Percentiles rank a stretch among this genome's conserved stretches.
These are phyloP conservation scores for Delitschia confertaspora DNA, from an alignment of 495 filamentous ascomycete species.

Conservation along the genomic window DNA sequence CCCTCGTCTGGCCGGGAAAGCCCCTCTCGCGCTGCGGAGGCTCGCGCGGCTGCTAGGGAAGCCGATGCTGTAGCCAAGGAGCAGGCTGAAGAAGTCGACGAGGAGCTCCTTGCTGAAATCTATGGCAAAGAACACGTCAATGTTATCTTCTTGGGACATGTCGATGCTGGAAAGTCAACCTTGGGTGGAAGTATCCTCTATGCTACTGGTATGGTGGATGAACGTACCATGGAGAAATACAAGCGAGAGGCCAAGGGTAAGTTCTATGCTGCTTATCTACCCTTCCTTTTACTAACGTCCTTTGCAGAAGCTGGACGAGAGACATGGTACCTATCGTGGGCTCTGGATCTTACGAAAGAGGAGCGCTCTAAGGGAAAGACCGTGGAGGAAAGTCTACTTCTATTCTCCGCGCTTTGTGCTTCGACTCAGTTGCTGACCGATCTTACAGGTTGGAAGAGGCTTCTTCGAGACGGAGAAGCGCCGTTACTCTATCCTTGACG, in stretches of 20 bases:
- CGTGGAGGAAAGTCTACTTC: too few relatives aligned
- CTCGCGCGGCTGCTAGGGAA: conserved; percentile 48
- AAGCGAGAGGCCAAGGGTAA: conserved; percentile 76
- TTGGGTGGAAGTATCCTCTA: conserved; percentile 88
- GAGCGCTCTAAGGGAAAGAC: conserved; percentile 97
- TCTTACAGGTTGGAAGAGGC: conserved; percentile 83
- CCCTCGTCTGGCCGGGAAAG: conserved; percentile 71
- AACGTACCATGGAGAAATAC: conserved; percentile 96
- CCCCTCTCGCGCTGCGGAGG: conserved; percentile 49
- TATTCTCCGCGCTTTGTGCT: too few relatives aligned
- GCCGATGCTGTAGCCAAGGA: conserved; percentile 79
- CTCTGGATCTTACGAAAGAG: conserved; percentile 90
- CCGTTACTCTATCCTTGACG: conserved; percentile 88
- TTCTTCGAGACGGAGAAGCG: conserved; percentile 92
- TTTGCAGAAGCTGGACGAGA: conserved; percentile 74
- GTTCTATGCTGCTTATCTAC: not conserved
- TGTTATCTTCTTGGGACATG: conserved; percentile 96
- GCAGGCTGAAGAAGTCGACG: conserved; percentile 83
- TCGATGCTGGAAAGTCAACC: conserved; percentile 95
- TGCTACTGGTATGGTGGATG: conserved; percentile 95
- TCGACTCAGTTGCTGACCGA: too few relatives aligned
- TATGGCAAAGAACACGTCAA: conserved; percentile 99
- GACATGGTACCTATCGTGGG: conserved; percentile 99
- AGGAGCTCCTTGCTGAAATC: conserved; percentile 83
- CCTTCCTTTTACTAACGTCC: not conserved